Percentiles rank a stretch among this genome's conserved stretches.
phyloP scores from a whole-genome alignment of 2,329 filamentous ascomycete species.

The Claviceps quebecensis region DNA sequence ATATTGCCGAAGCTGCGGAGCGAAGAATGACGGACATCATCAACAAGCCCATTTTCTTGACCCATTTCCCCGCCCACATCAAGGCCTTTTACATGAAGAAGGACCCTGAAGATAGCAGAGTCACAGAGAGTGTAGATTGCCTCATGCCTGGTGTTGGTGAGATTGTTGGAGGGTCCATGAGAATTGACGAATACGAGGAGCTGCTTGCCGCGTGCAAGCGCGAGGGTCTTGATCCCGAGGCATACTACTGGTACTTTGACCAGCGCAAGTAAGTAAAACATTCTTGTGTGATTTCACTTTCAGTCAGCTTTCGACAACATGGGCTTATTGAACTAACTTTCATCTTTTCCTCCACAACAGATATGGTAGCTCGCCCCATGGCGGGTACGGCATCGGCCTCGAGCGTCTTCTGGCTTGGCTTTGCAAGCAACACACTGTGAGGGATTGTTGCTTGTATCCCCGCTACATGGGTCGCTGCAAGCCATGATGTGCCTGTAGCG shows the following conservation, averaged over 20 bases:
- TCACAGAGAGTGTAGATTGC: slow-evolving; percentile 84
- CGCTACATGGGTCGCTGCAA: slow-evolving; percentile 70
- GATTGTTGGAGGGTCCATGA: slow-evolving; percentile 94
- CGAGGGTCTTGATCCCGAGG: slow-evolving; percentile 68
- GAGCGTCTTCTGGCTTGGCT: slow-evolving; percentile 43
- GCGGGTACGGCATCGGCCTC: slow-evolving; percentile 74
- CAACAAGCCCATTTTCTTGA: slow-evolving; percentile 88
- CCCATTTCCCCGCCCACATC: slow-evolving; percentile 93
- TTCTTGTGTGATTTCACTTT: neutral
- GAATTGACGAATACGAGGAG: slow-evolving; percentile 84
- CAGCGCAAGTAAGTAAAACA: slow-evolving; percentile 53
- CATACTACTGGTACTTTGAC: slow-evolving; percentile 98
- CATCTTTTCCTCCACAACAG: slow-evolving; percentile 2
- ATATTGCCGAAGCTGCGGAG: slow-evolving; percentile 96
- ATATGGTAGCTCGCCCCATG: slow-evolving; percentile 82
- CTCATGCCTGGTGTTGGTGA: slow-evolving; percentile 89
- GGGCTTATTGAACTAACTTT: neutral
- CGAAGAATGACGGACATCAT: slow-evolving; percentile 94
- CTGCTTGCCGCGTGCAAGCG: slow-evolving; percentile 76
- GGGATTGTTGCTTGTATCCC: slow-evolving; percentile 59
- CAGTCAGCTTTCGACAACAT: neutral
- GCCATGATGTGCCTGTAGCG: slow-evolving; percentile 34
- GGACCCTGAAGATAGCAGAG: slow-evolving; percentile 60
- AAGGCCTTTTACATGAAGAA: slow-evolving; percentile 99
- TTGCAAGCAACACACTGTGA: slow-evolving; percentile 47